A percentile compares a stretch with the other conserved stretches of the same genome.
These are phyloP conservation scores for Nemania sp. DNA, from an alignment of 2,329 filamentous ascomycete species.

Conservation along the genomic window DNA sequence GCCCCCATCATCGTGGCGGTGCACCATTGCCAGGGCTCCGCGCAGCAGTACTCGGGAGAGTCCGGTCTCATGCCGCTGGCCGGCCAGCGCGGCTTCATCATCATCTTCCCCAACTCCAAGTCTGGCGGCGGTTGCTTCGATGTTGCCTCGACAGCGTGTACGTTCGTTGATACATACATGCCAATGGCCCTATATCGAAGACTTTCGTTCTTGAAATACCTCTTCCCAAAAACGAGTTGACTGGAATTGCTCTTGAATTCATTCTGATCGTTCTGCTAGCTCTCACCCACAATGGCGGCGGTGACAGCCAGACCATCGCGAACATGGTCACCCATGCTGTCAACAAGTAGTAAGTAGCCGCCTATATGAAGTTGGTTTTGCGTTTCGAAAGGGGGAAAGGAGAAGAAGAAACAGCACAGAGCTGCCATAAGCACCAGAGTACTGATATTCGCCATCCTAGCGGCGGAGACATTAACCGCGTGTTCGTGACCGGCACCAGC, in stretches of 20 bases:
- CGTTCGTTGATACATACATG: constrained; percentile 11
- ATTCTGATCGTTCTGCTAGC: constrained; percentile 20
- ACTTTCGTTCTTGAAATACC: background rate
- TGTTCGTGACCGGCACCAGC: constrained; percentile 39
- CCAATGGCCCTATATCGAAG: background rate
- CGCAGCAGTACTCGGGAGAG: constrained; percentile 54
- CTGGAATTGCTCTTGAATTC: background rate
- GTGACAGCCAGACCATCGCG: constrained; percentile 46
- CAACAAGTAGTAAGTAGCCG: constrained; percentile 33
- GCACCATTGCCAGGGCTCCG: constrained; percentile 62
- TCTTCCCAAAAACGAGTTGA: background rate
- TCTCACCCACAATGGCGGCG: constrained; percentile 45
- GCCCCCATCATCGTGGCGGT: constrained; percentile 56
- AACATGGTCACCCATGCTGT: constrained; percentile 45
- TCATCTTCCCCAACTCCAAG: constrained; percentile 52
- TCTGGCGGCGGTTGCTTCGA: constrained; percentile 60
- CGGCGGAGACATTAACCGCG: constrained; percentile 39
- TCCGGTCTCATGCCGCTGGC: constrained; percentile 58
- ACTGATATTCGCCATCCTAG: too few relatives aligned
- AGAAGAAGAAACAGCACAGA: too few relatives aligned
- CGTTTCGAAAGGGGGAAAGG: too few relatives aligned
- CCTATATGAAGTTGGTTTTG: background rate
- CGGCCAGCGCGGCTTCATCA: constrained; percentile 60
- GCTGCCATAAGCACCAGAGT: too few relatives aligned
- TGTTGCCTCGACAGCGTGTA: constrained; percentile 54